Percentiles rank a stretch among this genome's conserved stretches.
Conservation (phyloP, 2,329 filamentous ascomycete species). For the Bipolaris cookei region DNA sequence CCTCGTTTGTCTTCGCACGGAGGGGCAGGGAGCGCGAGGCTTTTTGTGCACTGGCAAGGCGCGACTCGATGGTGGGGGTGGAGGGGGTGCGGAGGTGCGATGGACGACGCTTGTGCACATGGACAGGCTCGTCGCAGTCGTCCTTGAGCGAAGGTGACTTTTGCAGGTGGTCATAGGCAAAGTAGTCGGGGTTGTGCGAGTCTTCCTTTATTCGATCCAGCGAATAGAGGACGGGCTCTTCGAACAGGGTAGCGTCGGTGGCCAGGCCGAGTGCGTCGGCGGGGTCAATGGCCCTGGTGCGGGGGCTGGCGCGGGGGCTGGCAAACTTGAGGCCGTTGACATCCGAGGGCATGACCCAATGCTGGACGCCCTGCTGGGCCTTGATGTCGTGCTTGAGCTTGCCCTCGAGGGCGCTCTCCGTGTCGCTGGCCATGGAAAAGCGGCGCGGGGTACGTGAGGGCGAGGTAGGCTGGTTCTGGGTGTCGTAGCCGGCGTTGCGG, state of each 20-base stretch:
- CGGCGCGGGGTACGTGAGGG: conserved; percentile 23
- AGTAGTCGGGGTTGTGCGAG: conserved; percentile 19
- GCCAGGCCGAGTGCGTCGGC: conserved; percentile 21
- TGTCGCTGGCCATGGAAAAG: conserved; percentile 25
- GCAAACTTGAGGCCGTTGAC: conserved; percentile 24
- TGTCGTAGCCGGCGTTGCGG: conserved; percentile 28
- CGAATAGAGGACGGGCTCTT: conserved; percentile 26
- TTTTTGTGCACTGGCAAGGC: conserved; percentile 16
- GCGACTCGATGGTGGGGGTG: conserved; percentile 21
- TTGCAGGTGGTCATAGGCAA: conserved; percentile 13
- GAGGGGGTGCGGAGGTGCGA: conserved; percentile 26
- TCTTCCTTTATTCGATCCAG: conserved; percentile 27
- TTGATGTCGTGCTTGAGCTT: conserved; percentile 18
- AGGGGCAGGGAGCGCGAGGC: conserved; percentile 19
- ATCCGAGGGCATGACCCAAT: conserved; percentile 20
- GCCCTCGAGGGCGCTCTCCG: conserved; percentile 19
- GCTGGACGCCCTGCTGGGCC: conserved; percentile 16
- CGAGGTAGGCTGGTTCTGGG: conserved; percentile 20
- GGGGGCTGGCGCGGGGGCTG: conserved; percentile 19
- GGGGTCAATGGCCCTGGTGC: conserved; percentile 15
- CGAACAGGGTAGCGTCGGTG: conserved; percentile 29
- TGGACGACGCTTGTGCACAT: conserved; percentile 18
- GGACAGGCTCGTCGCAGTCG: conserved; percentile 17
- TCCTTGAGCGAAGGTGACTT: conserved; percentile 19
- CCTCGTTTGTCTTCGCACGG: conserved; percentile 30